Percentiles rank a stretch among this genome's conserved stretches.
phyloP scores from a whole-genome alignment of 768 basidiomycete species.

The Leccinum obscurum region DNA sequence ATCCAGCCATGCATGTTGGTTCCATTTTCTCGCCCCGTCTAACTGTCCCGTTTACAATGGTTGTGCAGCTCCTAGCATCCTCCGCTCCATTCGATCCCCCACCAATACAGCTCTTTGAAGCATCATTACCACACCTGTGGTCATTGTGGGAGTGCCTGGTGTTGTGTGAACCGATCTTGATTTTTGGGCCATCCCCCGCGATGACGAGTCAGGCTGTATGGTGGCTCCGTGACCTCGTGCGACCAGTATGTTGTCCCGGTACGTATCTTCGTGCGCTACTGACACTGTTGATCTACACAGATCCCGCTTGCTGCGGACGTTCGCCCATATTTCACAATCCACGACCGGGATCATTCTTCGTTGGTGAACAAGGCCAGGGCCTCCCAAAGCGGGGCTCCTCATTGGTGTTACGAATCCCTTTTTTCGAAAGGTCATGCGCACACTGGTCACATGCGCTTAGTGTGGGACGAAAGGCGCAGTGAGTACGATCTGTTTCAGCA shows the following conservation, averaged over 20 bases:
- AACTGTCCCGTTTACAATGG: not conserved
- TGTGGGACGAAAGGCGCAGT: conserved; percentile 55
- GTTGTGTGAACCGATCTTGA: conserved; percentile 84
- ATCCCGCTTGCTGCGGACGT: conserved; percentile 84
- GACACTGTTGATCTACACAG: conserved; percentile 37
- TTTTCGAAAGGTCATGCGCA: conserved; percentile 73
- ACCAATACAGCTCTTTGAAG: conserved; percentile 61
- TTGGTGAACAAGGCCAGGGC: conserved; percentile 81
- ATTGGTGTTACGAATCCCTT: conserved; percentile 87
- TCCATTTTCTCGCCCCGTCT: not conserved
- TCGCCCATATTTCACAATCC: conserved; percentile 95
- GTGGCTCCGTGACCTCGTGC: conserved; percentile 87
- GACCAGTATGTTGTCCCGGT: conserved; percentile 58
- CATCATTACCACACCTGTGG: conserved; percentile 67
- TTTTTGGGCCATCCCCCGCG: conserved; percentile 78
- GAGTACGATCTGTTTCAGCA: conserved; percentile 20
- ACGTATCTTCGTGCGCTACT: not conserved
- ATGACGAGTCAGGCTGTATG: conserved; percentile 86
- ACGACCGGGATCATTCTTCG: conserved; percentile 77
- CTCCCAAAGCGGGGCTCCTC: conserved; percentile 74
- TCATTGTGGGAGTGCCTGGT: conserved; percentile 94
- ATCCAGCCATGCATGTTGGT: conserved; percentile 52
- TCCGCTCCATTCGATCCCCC: conserved; percentile 58
- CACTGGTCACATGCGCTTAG: conserved; percentile 89
- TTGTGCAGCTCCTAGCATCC: conserved; percentile 65